A percentile compares a stretch with the other conserved stretches of the same genome.
Evolutionary conservation across 192 early-diverging fungal species (phyloP).

Genomic region (Coemansia sp.): DNA sequence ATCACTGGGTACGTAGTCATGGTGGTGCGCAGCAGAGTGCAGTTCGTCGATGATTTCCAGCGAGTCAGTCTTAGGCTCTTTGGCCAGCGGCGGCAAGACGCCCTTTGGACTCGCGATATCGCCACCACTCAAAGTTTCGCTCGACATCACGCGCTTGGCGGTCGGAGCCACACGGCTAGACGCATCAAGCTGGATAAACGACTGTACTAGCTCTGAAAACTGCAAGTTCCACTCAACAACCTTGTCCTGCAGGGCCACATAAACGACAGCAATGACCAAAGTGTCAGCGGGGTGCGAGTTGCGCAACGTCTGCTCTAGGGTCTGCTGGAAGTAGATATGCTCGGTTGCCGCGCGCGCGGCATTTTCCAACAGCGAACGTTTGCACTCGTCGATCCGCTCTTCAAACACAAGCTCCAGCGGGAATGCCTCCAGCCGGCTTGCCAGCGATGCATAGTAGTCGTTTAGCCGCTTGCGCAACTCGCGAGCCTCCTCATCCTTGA

Average conservation of each 20-base stretch:
- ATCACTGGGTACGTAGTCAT: conserved; percentile 10
- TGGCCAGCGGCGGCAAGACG: background rate
- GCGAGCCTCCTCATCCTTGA: conserved; percentile 77
- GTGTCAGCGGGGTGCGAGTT: conserved; percentile 77
- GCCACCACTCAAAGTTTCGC: background rate
- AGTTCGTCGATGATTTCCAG: conserved; percentile 46
- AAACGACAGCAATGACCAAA: conserved; percentile 76
- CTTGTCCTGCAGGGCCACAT: conserved; percentile 74
- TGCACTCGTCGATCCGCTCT: conserved; percentile 68
- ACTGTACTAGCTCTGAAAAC: conserved; percentile 75
- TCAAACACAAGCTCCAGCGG: conserved; percentile 76
- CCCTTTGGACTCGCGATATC: background rate
- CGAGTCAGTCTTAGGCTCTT: conserved; percentile 33
- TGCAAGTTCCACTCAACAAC: conserved; percentile 83
- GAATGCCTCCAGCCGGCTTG: conserved; percentile 77
- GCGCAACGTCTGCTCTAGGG: conserved; percentile 80
- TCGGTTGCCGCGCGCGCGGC: conserved; percentile 70
- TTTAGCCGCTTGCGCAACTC: conserved; percentile 67
- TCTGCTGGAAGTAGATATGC: conserved; percentile 79
- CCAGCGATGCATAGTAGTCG: conserved; percentile 85
- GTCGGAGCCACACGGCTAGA: background rate
- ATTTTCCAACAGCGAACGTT: conserved; percentile 57
- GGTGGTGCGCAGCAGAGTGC: conserved; percentile 30
- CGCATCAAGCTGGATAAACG: conserved; percentile 77
- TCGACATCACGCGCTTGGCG: conserved; percentile 9